Evolutionary conservation across 1,139 yeast species (phyloP), one percentile per base, ranked within the genome.

Genomic region (Waltiozyma sp.): DNA sequence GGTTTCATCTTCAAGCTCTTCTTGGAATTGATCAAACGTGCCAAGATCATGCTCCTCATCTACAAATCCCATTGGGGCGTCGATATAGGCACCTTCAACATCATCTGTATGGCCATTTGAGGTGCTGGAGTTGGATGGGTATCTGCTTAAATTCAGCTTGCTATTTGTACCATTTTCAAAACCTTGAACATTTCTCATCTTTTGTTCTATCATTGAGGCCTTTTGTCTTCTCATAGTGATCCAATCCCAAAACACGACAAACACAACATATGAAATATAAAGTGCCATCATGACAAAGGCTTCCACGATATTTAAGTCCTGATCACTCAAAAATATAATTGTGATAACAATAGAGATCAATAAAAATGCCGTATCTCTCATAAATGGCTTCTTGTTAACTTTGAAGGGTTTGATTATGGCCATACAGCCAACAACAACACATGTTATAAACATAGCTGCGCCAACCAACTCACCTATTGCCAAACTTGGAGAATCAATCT

Each of bases 391-490:
- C 40, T 46, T 58, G 3, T 69, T 68, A 10, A 86, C 85, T 44
- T 69, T 63, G 58, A 86, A 83, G 1, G 94, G 93, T 38, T 72
- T 67, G 1, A 79, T 68, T 4, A 86, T 64, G 1, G 86, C 84
- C 77, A 86, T 80, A 7, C 78, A 62, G 0, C 95, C 95, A n/a
- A 84, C 71, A 3, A 87, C 89, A 5, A 83, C 77, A 3, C 89
- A 75, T 6, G 81, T 69, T 18, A 85, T 80, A 54, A 87, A 83
- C 38, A 80, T 67, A 0, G 93, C 86, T 3, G 96, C 91, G 1
- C 98, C 97, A 37, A 86, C 63, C 33, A 89, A 65, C 60, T 89
- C 96, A 3, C 96, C 93, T 7, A 91, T 64, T 0, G 97, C 97
- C 59, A 91, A 65, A 13, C 86, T 73, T 2, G 83, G 78, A 9